Percentiles rank a stretch among this genome's conserved stretches.
These are phyloP conservation scores for Novymonas esmeraldas DNA, from an alignment of 208 protist genomes.

Conservation along the genomic window DNA sequence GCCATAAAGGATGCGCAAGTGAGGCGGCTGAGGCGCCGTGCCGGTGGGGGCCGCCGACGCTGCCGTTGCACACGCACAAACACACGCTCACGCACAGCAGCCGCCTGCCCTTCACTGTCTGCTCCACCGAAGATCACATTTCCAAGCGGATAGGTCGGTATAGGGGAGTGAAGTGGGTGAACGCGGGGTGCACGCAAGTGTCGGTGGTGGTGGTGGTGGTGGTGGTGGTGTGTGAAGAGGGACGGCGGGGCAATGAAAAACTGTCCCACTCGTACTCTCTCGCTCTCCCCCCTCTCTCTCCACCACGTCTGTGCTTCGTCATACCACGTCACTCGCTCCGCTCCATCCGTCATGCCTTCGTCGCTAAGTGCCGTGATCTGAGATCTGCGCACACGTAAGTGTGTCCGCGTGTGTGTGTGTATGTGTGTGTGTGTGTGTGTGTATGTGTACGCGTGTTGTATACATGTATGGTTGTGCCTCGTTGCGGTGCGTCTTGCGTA, in stretches of 20 bases:
- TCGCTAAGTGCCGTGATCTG: slow-evolving; percentile 42
- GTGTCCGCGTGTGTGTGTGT: slow-evolving; percentile 1
- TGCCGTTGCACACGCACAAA: too few relatives aligned
- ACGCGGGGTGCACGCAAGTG: neutral
- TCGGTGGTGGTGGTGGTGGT: too few relatives aligned
- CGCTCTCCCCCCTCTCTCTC: neutral
- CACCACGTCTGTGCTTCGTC: neutral
- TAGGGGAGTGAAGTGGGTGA: neutral
- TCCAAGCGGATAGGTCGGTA: slow-evolving; percentile 34
- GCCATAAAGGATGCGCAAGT: neutral
- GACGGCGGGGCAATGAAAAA: neutral
- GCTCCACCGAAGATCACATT: slow-evolving; percentile 30
- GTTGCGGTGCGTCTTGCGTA: too few relatives aligned
- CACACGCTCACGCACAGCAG: too few relatives aligned
- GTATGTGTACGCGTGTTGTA: neutral
- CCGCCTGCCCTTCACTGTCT: too few relatives aligned
- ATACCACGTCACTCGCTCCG: too few relatives aligned
- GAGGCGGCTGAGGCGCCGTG: too few relatives aligned
- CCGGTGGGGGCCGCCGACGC: too few relatives aligned
- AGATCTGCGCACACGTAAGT: slow-evolving; percentile 21
- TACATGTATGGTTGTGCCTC: too few relatives aligned
- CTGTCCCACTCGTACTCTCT: neutral
- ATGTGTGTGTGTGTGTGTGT: slow-evolving; percentile 2
- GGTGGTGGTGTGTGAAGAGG: neutral
- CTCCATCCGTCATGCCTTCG: slow-evolving; percentile 21